A percentile compares a stretch with the other conserved stretches of the same genome.
Evolutionary conservation across 2,329 filamentous ascomycete species (phyloP).

Genomic region (Corinectria fuckeliana): DNA sequence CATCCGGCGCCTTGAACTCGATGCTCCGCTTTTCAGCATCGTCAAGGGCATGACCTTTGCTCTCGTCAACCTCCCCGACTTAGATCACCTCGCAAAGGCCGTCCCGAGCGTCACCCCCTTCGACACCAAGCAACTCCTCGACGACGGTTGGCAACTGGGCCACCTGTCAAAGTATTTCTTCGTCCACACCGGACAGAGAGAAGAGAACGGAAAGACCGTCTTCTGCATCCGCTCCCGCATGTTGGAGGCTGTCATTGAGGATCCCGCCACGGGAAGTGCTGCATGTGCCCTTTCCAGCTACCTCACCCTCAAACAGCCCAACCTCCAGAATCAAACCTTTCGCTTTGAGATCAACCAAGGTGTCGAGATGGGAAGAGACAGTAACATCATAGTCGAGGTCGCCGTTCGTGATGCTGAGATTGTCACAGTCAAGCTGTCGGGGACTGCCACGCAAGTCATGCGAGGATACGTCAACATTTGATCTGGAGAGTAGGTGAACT

Average conservation of each 20-base stretch:
- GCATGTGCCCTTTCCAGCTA: conserved; percentile 63
- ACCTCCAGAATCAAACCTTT: conserved; percentile 39
- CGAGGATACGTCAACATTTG: conserved; percentile 41
- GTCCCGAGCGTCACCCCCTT: conserved; percentile 44
- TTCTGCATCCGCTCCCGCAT: conserved; percentile 63
- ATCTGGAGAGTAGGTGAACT: conserved; percentile 1
- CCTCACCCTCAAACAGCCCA: conserved; percentile 53
- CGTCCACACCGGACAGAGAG: conserved; percentile 48
- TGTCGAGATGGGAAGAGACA: conserved; percentile 70
- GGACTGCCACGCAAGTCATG: conserved; percentile 46
- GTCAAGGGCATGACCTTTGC: conserved; percentile 78
- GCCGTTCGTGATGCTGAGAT: conserved; percentile 40
- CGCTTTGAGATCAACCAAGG: conserved; percentile 67
- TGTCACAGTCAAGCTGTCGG: conserved; percentile 42
- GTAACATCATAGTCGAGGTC: conserved; percentile 58
- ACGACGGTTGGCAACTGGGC: conserved; percentile 61
- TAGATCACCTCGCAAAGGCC: conserved; percentile 62
- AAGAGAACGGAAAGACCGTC: conserved; percentile 36
- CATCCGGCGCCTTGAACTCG: conserved; percentile 46
- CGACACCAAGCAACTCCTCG: conserved; percentile 47
- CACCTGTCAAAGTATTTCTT: conserved; percentile 67
- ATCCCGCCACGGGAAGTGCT: conserved; percentile 69
- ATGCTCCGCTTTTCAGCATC: conserved; percentile 63
- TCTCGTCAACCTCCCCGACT: conserved; percentile 65
- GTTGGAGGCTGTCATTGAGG: conserved; percentile 60